These are phyloP conservation scores for Huntiella savannae DNA, from an alignment of 2,329 filamentous ascomycete genomes.

Conservation along the genomic window DNA sequence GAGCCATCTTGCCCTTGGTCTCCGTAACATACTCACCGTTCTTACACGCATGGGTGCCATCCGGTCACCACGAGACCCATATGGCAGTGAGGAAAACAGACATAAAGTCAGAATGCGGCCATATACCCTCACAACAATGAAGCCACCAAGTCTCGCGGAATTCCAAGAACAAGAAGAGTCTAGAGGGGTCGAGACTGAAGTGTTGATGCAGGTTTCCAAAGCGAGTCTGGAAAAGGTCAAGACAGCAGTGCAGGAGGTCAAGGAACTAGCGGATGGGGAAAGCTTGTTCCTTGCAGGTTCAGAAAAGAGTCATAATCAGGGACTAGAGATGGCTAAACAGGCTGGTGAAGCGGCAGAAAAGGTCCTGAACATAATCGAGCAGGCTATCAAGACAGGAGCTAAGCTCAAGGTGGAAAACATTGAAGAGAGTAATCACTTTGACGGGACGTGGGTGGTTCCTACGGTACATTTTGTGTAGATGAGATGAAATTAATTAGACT, in stretches of 20 bases:
- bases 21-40: conserved; percentile 45
- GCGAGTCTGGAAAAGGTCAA: background rate
- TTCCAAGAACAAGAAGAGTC: conserved; percentile 30
- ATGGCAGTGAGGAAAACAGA: conserved; percentile 46
- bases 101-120: conserved; percentile 80
- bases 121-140: conserved; percentile 26
- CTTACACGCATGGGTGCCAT: conserved; percentile 40
- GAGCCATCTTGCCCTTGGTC: conserved; percentile 30
- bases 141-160: conserved; percentile 29
- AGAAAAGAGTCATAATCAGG: too few relatives aligned
- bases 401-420: conserved; percentile 3
- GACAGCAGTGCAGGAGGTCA: background rate
- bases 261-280: background rate
- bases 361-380: conserved; percentile 21
- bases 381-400: conserved; percentile 22
- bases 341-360: background rate
- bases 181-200: conserved; percentile 19
- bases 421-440: background rate
- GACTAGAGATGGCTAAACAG: background rate
- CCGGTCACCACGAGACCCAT: conserved; percentile 35
- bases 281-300: background rate
- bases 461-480: conserved; percentile 1
- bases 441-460: conserved; percentile 9
- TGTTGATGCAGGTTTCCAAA: conserved; percentile 2
- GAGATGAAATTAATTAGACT: background rate